Evolutionary conservation across 805 yeast genomes (phyloP).

Genomic region (Lipomyces kockii): DNA sequence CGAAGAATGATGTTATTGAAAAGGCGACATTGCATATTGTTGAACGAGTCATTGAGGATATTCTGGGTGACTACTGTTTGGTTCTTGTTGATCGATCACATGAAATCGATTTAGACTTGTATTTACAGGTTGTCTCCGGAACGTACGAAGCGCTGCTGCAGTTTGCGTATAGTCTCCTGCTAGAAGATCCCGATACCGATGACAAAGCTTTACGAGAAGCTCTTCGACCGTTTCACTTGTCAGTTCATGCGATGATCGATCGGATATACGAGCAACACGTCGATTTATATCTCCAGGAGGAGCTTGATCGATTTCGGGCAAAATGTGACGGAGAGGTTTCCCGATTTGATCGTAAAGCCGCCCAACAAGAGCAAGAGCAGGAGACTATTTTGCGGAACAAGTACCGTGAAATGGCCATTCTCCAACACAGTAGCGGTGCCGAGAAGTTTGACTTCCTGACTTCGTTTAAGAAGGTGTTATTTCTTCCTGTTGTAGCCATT

Average conservation of each 20-base stretch:
- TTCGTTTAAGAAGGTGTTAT: slow-evolving; percentile 56
- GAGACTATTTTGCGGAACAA: slow-evolving; percentile 55
- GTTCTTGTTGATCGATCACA: slow-evolving; percentile 38
- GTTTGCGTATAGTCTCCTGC: slow-evolving; percentile 40
- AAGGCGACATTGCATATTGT: slow-evolving; percentile 50
- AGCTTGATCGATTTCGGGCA: slow-evolving; percentile 39
- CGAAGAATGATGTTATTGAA: slow-evolving; percentile 49
- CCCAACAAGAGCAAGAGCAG: slow-evolving; percentile 55
- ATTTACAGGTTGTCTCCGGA: slow-evolving; percentile 50
- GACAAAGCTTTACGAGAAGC: slow-evolving; percentile 11
- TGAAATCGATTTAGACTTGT: slow-evolving; percentile 34
- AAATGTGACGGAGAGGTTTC: slow-evolving; percentile 41
- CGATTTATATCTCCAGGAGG: slow-evolving; percentile 43
- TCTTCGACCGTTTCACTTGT: slow-evolving; percentile 19
- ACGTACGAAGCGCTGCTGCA: slow-evolving; percentile 39
- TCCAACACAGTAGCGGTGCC: slow-evolving; percentile 38
- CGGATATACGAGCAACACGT: slow-evolving; percentile 41
- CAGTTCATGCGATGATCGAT: slow-evolving; percentile 38
- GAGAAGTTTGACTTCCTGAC: slow-evolving; percentile 58
- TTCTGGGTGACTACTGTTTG: slow-evolving; percentile 39
- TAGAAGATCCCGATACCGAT: slow-evolving; percentile 22
- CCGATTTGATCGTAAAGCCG: slow-evolving; percentile 45
- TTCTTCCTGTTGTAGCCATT: slow-evolving; percentile 44
- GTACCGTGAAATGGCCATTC: slow-evolving; percentile 43
- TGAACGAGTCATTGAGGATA: slow-evolving; percentile 51